Base-by-base conservation (phyloP, 371 early-diverging fungal species). In the Dichotomocladium elegans region DNA sequence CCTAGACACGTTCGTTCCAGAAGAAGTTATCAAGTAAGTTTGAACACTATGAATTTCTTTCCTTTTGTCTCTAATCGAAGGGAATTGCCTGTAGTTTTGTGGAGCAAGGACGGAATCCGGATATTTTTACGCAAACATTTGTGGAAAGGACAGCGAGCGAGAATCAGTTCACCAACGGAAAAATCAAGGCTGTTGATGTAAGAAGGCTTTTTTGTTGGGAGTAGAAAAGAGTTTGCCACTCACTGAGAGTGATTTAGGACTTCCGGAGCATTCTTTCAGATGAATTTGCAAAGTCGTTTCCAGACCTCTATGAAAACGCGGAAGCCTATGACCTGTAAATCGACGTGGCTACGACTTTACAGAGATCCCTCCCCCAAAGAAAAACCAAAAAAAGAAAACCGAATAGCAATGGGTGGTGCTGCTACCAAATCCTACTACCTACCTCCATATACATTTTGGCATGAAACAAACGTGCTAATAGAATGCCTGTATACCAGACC, bases 151-250 rank as follows among this genome's bases (percentile, higher is more conserved):
- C 83, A 33, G 89, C 86, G 14, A 87, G 81, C n/a, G 89, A 89
- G 60, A 89, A 88, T 58, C 89, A 89, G 55, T 88, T 82, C 42
- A 86, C 89, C 0, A 82, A 89, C 52, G 89, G 89, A 52, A 88
- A 88, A 57, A 79, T 87, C 45, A 65, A 76, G 14, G 87, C 89
- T 14, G 74, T 89, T 37, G 75, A 76, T 56, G 85, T 77, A 79
- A 61, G 68, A 41, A 22, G 3, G 30, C 12, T 15, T 8, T 50
- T 29, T 31, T 37, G 27, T 2, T 47, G 25, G 31, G n/a, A 22
- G n/a, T 9, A 21, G 17, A 3, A 19, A 21, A 12, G 3, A 7
- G 9, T 2, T 22, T 37, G 19, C 24, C 25, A 21, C 15, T n/a
- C n/a, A n/a, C n/a, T 37, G 11, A 12, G 22, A 12, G 22, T 7